Evolutionary conservation across 2,329 filamentous ascomycete species (phyloP).

Genomic region (Aureobasidium sp.): DNA sequence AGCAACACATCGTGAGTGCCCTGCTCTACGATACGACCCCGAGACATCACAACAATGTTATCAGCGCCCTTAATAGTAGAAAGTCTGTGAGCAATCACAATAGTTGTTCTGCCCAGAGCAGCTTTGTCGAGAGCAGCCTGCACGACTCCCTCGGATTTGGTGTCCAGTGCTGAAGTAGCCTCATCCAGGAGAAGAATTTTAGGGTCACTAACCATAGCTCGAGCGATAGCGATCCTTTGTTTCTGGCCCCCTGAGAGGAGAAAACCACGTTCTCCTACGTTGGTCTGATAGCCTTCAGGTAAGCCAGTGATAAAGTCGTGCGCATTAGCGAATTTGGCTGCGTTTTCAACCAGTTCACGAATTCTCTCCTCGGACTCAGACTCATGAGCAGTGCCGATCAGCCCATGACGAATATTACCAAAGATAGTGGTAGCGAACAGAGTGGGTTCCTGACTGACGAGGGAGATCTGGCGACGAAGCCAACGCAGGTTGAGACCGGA

Average conservation of each 20-base stretch:
- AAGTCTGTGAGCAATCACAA: neutral
- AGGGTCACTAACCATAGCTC: conserved; percentile 86
- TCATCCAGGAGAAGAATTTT: conserved; percentile 91
- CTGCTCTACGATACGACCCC: too few species aligned
- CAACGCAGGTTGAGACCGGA: conserved; percentile 76
- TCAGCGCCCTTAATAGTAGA: neutral
- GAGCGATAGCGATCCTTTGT: conserved; percentile 89
- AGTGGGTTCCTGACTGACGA: conserved; percentile 89
- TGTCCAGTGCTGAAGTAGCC: conserved; percentile 88
- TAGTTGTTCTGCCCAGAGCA: conserved; percentile 74
- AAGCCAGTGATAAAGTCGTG: conserved; percentile 81
- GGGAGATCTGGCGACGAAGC: conserved; percentile 83
- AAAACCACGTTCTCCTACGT: conserved; percentile 93
- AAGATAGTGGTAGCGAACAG: conserved; percentile 85
- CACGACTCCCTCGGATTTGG: conserved; percentile 88
- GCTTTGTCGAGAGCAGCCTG: conserved; percentile 87
- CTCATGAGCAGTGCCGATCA: conserved; percentile 77
- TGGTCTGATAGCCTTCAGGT: conserved; percentile 84
- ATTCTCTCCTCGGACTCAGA: conserved; percentile 58
- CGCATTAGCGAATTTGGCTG: conserved; percentile 84
- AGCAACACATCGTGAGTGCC: conserved; percentile 47
- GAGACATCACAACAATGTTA: neutral
- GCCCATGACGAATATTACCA: conserved; percentile 80
- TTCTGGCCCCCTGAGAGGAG: conserved; percentile 91
- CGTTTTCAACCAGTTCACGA: conserved; percentile 63